Evolutionary conservation across 2,329 filamentous ascomycete genomes (phyloP).

Genomic region (Penicillium sp.): DNA sequence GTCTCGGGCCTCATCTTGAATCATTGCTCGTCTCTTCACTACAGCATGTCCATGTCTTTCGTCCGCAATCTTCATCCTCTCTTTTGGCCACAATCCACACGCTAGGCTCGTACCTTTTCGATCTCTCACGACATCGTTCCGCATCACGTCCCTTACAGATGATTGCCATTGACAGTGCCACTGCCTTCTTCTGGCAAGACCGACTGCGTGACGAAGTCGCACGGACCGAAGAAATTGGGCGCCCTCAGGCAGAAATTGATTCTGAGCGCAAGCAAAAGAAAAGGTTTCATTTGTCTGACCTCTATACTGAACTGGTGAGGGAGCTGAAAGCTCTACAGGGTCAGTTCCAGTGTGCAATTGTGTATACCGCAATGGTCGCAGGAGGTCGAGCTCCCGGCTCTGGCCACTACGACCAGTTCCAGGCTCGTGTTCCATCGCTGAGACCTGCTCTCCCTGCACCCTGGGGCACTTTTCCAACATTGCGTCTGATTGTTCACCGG

Average conservation of each 20-base stretch:
- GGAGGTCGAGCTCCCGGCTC: slow-evolving; percentile 13
- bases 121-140: slow-evolving; percentile 45
- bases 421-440: slow-evolving; percentile 27
- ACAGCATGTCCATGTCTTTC: slow-evolving; percentile 59
- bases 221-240: slow-evolving; percentile 39
- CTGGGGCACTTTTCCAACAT: slow-evolving; percentile 39
- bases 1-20: slow-evolving; percentile 15
- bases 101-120: slow-evolving; percentile 53
- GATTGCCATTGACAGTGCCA: slow-evolving; percentile 55
- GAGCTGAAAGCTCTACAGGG: slow-evolving; percentile 37
- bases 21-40: slow-evolving; percentile 43
- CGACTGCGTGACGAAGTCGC: slow-evolving; percentile 46
- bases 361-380: slow-evolving; percentile 38
- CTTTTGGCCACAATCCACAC: slow-evolving; percentile 50
- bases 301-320: slow-evolving; percentile 31
- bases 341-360: slow-evolving; percentile 39
- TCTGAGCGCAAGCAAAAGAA: slow-evolving; percentile 25
- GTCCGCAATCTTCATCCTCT: slow-evolving; percentile 51
- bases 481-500: slow-evolving; percentile 40
- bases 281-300: slow-evolving; percentile 31
- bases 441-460: slow-evolving; percentile 37
- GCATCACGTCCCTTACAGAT: slow-evolving; percentile 47
- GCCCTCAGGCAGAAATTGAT: slow-evolving; percentile 28
- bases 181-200: slow-evolving; percentile 56
- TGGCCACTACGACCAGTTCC: slow-evolving; percentile 19